A percentile compares a stretch with the other conserved stretches of the same genome.
These are phyloP conservation scores for Rhizopus arrhizus DNA, from an alignment of 371 early-diverging fungal species.

Conservation along the genomic window DNA sequence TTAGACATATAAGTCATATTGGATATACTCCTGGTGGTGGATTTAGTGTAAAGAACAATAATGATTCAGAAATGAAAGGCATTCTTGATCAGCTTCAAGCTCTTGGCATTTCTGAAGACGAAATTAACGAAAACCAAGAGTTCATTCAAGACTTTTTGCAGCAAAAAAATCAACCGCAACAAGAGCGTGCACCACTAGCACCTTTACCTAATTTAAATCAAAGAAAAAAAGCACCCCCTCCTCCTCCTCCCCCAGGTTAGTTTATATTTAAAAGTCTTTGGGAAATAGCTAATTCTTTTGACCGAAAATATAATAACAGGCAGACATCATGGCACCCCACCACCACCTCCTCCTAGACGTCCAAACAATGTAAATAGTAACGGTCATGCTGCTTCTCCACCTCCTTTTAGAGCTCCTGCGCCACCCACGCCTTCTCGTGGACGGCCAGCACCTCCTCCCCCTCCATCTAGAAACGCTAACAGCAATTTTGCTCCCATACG, in stretches of 20 bases:
- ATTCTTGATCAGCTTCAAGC: slow-evolving; percentile 74
- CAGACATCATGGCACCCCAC: slow-evolving; percentile 12
- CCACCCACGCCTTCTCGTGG: slow-evolving; percentile 10
- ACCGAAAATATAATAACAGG: background rate
- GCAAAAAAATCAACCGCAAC: slow-evolving; percentile 27
- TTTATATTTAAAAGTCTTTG: background rate
- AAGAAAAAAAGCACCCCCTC: slow-evolving; percentile 29
- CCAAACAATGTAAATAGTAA: slow-evolving; percentile 1
- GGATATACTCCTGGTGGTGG: slow-evolving; percentile 81
- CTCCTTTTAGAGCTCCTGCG: slow-evolving; percentile 19
- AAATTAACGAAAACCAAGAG: slow-evolving; percentile 57
- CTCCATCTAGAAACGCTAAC: slow-evolving; percentile 29
- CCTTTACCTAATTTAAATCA: background rate
- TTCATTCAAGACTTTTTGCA: slow-evolving; percentile 56
- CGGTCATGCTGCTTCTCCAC: background rate
- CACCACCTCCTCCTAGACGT: slow-evolving; percentile 28
- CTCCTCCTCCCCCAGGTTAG: slow-evolving; percentile 31
- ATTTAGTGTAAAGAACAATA: slow-evolving; percentile 72
- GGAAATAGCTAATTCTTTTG: background rate
- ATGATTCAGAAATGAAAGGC: slow-evolving; percentile 78
- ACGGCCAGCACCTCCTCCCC: slow-evolving; percentile 47
- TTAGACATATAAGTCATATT: slow-evolving; percentile 76
- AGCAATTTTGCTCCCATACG: background rate
- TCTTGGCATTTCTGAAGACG: slow-evolving; percentile 80
- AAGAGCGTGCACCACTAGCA: slow-evolving; percentile 3